phyloP scores from a whole-genome alignment of 306 rosid genomes.

The Acacia confusa region DNA sequence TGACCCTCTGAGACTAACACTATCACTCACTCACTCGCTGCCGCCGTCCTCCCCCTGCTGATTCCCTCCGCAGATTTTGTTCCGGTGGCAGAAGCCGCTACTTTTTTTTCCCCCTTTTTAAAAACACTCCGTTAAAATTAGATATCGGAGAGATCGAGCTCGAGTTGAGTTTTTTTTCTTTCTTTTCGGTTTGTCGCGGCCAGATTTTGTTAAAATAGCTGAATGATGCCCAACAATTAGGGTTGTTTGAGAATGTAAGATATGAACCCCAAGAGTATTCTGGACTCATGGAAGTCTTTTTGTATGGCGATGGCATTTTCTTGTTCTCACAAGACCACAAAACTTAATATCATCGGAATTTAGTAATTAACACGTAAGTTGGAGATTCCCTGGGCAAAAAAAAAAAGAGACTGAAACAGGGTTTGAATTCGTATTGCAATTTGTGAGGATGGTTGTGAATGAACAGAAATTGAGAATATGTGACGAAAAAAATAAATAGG shows the following conservation, averaged over 20 bases:
- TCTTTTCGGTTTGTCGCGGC: background rate
- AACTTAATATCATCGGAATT: background rate
- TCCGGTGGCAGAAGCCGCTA: slow-evolving; percentile 20
- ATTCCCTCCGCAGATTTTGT: slow-evolving; percentile 58
- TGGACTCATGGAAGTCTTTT: background rate
- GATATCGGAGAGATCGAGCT: slow-evolving; percentile 35
- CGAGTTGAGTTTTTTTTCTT: slow-evolving; percentile 34
- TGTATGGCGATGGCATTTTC: background rate
- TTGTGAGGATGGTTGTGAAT: background rate
- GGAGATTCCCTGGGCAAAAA: background rate
- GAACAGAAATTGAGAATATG: background rate
- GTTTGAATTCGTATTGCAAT: background rate
- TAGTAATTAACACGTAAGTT: background rate
- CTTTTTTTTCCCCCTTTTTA: background rate
- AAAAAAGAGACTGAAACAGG: background rate
- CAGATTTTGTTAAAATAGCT: background rate
- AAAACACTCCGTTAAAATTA: slow-evolving; percentile 31
- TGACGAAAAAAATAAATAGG: background rate
- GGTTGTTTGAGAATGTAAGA: slow-evolving; percentile 33
- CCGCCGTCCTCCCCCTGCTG: slow-evolving; percentile 40
- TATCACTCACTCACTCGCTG: background rate
- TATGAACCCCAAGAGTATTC: slow-evolving; percentile 12
- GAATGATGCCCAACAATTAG: slow-evolving; percentile 30
- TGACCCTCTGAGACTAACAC: slow-evolving; percentile 47
- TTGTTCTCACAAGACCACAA: background rate